phyloP scores from a whole-genome alignment of 306 rosid genomes.

The Cyamopsis tetragonoloba region DNA sequence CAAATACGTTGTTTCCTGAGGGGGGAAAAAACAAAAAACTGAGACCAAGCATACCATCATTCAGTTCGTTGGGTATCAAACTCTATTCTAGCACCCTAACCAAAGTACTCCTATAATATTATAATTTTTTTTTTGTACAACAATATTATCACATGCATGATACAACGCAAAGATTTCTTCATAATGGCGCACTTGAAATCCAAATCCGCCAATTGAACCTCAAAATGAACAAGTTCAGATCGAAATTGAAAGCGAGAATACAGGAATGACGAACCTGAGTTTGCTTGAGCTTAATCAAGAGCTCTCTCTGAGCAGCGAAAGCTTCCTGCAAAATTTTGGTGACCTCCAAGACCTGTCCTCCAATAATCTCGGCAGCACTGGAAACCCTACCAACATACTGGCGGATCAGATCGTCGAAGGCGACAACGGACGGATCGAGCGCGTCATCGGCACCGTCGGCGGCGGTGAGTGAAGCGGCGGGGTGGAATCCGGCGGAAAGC shows the following conservation, averaged over 20 bases:
- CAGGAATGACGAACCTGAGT: constrained; percentile 56
- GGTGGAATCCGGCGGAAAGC: constrained; percentile 36
- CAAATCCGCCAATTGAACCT: constrained; percentile 12
- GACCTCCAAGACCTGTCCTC: constrained; percentile 66
- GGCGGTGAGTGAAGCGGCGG: constrained; percentile 18
- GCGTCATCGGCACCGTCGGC: constrained; percentile 30
- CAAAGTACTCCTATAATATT: neutral
- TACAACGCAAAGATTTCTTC: neutral
- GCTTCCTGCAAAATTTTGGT: constrained; percentile 59
- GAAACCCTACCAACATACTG: constrained; percentile 48
- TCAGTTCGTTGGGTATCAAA: neutral
- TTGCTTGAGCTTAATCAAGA: constrained; percentile 57
- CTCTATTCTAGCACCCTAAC: neutral
- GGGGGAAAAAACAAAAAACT: neutral
- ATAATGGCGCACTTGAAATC: neutral
- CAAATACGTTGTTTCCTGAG: neutral
- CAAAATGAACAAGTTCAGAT: neutral
- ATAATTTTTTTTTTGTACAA: neutral
- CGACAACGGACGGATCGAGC: constrained; percentile 62
- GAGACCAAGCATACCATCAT: neutral
- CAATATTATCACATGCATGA: neutral
- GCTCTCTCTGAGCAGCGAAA: constrained; percentile 64
- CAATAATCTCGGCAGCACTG: constrained; percentile 71
- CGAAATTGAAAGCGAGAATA: neutral
- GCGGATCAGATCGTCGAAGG: constrained; percentile 57